Evolutionary conservation across 768 basidiomycete species (phyloP).

Genomic region (Phlegmacium glaucopus): DNA sequence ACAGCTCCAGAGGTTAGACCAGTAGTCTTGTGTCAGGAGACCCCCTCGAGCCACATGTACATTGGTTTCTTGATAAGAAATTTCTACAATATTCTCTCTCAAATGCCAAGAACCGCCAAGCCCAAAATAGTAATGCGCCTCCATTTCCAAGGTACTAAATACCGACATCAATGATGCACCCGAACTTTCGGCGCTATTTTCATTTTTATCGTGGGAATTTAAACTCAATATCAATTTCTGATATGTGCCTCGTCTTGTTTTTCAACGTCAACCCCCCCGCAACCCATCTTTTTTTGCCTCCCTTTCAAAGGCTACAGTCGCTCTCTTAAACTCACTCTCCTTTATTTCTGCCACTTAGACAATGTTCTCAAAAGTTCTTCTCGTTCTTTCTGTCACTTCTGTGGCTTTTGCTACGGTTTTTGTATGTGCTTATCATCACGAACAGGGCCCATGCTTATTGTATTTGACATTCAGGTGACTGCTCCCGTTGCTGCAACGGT

Average conservation of each 20-base stretch:
- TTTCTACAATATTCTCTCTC: no score
- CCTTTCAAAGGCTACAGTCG: slow-evolving; percentile 25
- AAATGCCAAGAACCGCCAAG: no score
- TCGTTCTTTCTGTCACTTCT: slow-evolving; percentile 49
- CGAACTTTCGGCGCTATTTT: no score
- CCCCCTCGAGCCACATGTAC: no score
- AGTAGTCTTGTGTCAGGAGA: no score
- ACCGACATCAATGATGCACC: no score
- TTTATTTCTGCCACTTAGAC: slow-evolving; percentile 21
- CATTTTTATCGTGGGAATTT: no score
- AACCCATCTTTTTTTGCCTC: slow-evolving; percentile 12
- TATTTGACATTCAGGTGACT: slow-evolving; percentile 45
- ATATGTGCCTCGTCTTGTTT: slow-evolving; percentile 19
- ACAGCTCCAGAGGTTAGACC: no score
- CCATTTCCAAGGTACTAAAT: no score
- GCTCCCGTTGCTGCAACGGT: slow-evolving; percentile 43
- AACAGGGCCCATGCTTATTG: slow-evolving; percentile 7
- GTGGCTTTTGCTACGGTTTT: slow-evolving; percentile 55
- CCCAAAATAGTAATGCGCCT: no score
- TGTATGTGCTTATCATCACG: slow-evolving; percentile 31
- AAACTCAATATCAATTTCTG: no score
- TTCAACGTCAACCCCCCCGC: slow-evolving; percentile 16
- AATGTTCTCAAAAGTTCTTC: slow-evolving; percentile 51
- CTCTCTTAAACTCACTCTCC: slow-evolving; percentile 39
- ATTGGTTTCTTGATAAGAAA: no score